phyloP scores from a whole-genome alignment of 768 basidiomycete species.

The Termitomyces sp. region DNA sequence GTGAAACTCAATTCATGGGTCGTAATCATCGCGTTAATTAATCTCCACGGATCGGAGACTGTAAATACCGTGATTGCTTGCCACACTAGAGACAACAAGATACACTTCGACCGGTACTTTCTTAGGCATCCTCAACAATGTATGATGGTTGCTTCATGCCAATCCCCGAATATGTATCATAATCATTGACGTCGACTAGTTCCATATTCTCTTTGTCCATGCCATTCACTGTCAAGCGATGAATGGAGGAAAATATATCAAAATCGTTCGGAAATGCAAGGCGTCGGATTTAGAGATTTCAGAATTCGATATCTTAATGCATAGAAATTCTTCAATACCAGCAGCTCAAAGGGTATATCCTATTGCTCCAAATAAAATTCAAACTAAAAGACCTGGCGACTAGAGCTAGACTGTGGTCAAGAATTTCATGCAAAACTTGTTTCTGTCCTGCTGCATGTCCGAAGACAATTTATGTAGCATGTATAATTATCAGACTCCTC shows the following conservation, averaged over 20 bases:
- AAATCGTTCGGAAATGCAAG: constrained; percentile 74
- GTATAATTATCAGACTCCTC: too few relatives aligned
- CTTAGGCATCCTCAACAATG: constrained; percentile 18
- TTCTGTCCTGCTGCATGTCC: too few relatives aligned
- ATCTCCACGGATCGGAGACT: neutral
- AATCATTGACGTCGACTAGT: constrained; percentile 70
- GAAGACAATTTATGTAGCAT: too few relatives aligned
- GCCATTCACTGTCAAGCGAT: constrained; percentile 68
- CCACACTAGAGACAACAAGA: neutral
- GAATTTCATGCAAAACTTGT: too few relatives aligned
- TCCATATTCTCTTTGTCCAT: constrained; percentile 71
- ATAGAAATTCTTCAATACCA: too few relatives aligned
- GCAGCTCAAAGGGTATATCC: too few relatives aligned
- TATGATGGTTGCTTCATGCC: constrained; percentile 20
- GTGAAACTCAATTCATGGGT: neutral
- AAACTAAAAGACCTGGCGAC: too few relatives aligned
- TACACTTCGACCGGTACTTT: constrained; percentile 13
- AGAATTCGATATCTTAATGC: too few relatives aligned
- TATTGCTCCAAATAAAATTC: too few relatives aligned
- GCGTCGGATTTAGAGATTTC: too few relatives aligned
- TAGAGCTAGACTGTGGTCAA: too few relatives aligned
- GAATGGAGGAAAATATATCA: constrained; percentile 67
- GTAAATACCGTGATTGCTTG: neutral
- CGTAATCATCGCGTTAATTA: neutral
- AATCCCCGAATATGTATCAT: constrained; percentile 69